Evolutionary conservation across 441 rosid genomes (phyloP).

Genomic region (Capsella rubella): DNA sequence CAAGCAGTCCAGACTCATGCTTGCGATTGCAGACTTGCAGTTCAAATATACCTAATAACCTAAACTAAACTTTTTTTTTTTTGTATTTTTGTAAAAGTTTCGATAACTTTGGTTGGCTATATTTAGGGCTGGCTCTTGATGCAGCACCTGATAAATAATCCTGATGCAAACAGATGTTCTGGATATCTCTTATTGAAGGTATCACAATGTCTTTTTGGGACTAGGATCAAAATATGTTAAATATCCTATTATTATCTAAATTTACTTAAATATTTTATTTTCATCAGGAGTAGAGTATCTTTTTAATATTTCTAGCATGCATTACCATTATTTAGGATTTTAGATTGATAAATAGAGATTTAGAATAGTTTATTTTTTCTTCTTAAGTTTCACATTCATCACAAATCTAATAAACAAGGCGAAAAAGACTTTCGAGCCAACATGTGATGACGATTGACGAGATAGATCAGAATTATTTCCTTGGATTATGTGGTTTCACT

Average conservation of each 20-base stretch:
- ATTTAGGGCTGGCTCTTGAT: too few relatives aligned
- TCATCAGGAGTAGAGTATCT: neutral
- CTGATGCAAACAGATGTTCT: neutral
- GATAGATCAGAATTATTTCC: neutral
- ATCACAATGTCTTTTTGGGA: neutral
- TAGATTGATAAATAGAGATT: neutral
- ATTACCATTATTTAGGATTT: neutral
- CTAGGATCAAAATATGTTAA: neutral
- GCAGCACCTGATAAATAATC: neutral
- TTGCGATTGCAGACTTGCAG: too few relatives aligned
- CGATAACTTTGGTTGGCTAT: too few relatives aligned
- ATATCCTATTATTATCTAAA: neutral
- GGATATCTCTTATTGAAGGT: neutral
- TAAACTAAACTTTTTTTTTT: too few relatives aligned
- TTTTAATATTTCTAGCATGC: too few relatives aligned
- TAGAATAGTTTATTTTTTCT: too few relatives aligned
- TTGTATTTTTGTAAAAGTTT: neutral
- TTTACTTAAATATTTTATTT: too few relatives aligned
- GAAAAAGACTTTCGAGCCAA: too few relatives aligned
- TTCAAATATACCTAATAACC: too few relatives aligned
- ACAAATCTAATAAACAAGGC: neutral
- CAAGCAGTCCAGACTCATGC: too few relatives aligned
- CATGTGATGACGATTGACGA: neutral
- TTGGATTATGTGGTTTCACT: neutral
- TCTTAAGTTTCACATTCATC: neutral